Evolutionary conservation across 2,329 filamentous ascomycete species (phyloP), one percentile per base, ranked within the genome.

Genomic region (Beauveria medogensis): DNA sequence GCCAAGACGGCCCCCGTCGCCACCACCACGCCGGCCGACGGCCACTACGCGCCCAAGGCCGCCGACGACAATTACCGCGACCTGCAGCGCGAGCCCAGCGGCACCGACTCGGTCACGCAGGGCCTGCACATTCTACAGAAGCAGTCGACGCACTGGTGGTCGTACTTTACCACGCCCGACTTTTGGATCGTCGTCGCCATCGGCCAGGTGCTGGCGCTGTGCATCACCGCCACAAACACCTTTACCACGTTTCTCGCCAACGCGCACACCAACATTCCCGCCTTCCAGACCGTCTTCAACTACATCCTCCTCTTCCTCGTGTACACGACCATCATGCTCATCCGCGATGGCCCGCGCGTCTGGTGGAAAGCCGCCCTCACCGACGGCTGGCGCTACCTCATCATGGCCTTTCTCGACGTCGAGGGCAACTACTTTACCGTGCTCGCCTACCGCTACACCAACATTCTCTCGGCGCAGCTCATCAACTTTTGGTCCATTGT

Each of bases 401-500:
- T 97, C 73, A 84, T 99, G 63, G 86, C 90, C 57, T 97, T 97
- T 74, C 83, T 94, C 67, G 94, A 99, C 71, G 93, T 97, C 55
- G 84, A 97, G 76, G 94, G 94, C 64, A 99, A 99, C 77, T 99
- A 97, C 80, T 97, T 97, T 72, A 92, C 92, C 69, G 93, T 99
- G 55, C 82, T 97, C 55, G 94, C 93, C 5, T 99, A 97, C 78
- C 83, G 89, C 63, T 86, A 95, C 79, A 96, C 93, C 59, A 97
- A 92, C 69, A 88, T 97, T 67, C 82, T 97, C 54, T 94, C 89
- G 22, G 92, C 92, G 18, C 92, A 97, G 80, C 83, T 99, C 57
- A 91, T 99, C 77, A 97, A 97, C 81, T 97, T 97, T 78, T 97
- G 93, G 93, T 90, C 92, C 67, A 97, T 99, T 67, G 90, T 96